Evolutionary conservation across 345 rosid species (phyloP).

Genomic region (Kandelia obovata): DNA sequence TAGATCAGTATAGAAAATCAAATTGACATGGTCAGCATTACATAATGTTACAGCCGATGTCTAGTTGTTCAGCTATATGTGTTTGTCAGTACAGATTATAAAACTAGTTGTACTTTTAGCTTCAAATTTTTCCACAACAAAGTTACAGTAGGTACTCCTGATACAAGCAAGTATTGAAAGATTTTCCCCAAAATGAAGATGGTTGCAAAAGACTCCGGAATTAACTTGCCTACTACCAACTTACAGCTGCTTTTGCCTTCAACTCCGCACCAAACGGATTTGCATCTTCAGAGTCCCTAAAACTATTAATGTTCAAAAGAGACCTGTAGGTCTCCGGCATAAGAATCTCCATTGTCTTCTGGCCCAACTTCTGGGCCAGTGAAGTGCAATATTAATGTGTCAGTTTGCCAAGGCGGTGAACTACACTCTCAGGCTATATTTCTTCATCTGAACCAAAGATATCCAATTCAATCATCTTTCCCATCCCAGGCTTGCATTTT

Average conservation of each 20-base stretch:
- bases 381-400: neutral
- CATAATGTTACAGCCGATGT: too few relatives aligned
- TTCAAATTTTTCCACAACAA: neutral
- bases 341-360: neutral
- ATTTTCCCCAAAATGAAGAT: neutral
- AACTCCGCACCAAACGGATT: neutral
- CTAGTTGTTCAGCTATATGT: too few relatives aligned
- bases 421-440: slow-evolving; percentile 14
- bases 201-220: neutral
- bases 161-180: neutral
- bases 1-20: too few relatives aligned
- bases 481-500: slow-evolving; percentile 26
- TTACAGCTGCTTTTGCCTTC: neutral
- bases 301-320: neutral
- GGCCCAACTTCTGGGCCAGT: neutral
- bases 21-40: too few relatives aligned
- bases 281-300: neutral
- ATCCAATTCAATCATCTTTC: slow-evolving; percentile 65
- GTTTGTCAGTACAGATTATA: too few relatives aligned
- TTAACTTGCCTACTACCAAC: neutral
- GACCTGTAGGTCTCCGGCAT: neutral
- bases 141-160: too few relatives aligned
- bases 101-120: neutral
- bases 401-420: neutral
- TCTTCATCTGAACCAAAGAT: slow-evolving; percentile 71